Conservation (phyloP, 164 flowering plant genomes). For the Vitis labrusca region DNA sequence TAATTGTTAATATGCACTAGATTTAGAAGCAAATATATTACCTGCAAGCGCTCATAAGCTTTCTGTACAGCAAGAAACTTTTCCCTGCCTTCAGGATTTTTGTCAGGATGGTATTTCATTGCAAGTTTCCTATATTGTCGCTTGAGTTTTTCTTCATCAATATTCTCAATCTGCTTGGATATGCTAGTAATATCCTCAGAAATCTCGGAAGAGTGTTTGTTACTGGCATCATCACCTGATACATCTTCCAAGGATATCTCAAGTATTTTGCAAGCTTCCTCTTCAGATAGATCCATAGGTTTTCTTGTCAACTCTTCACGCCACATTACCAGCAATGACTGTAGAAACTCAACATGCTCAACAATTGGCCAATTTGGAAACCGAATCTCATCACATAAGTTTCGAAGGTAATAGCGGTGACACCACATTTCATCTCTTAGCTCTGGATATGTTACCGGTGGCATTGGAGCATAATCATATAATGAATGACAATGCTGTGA, state of each 20-base stretch:
- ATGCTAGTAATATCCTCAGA: constrained; percentile 50
- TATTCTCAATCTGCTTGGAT: constrained; percentile 80
- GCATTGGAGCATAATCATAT: constrained; percentile 99
- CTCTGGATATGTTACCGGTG: constrained; percentile 99
- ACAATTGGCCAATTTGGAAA: constrained; percentile 99
- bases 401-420: constrained; percentile 95
- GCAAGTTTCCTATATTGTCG: constrained; percentile 98
- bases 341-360: constrained; percentile 97
- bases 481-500: constrained; percentile 95
- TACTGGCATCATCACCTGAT: constrained; percentile 41
- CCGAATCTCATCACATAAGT: constrained; percentile 93
- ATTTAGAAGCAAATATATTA: constrained; percentile 17
- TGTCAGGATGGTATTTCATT: constrained; percentile 97
- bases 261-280: constrained; percentile 92
- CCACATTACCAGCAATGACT: constrained; percentile 97
- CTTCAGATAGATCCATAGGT: constrained; percentile 99
- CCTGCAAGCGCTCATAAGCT: constrained; percentile 99
- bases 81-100: constrained; percentile 99
- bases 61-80: constrained; percentile 97
- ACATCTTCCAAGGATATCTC: constrained; percentile 88
- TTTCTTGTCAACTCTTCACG: constrained; percentile 96
- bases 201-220: constrained; percentile 31
- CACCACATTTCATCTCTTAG: constrained; percentile 99
- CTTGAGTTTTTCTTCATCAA: constrained; percentile 98
- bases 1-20: too few relatives aligned